Conservation (phyloP, 805 yeast species). For the Kluyveromyces wickerhamii region DNA sequence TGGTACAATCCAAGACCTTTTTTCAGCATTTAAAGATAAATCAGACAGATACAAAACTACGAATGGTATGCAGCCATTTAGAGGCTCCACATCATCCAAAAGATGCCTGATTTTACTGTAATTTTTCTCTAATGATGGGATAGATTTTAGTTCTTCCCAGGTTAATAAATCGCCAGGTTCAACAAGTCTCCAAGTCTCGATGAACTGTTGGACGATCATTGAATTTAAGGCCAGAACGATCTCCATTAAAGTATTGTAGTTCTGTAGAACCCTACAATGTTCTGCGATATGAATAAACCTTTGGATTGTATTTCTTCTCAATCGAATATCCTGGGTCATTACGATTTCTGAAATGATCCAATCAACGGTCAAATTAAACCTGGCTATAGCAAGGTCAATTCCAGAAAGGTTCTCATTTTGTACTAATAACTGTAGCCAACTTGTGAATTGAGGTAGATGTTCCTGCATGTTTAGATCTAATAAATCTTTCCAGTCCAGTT, state of each 20-base stretch:
- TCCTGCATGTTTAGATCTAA: slow-evolving; percentile 69
- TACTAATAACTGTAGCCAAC: slow-evolving; percentile 75
- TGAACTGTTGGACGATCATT: slow-evolving; percentile 47
- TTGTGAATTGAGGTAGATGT: slow-evolving; percentile 56
- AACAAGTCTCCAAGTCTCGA: slow-evolving; percentile 65
- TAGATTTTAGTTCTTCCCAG: slow-evolving; percentile 58
- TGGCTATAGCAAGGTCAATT: slow-evolving; percentile 67
- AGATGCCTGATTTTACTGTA: slow-evolving; percentile 53
- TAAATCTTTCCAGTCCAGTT: slow-evolving; percentile 87
- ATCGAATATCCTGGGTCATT: slow-evolving; percentile 50
- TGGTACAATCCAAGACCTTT: slow-evolving; percentile 27
- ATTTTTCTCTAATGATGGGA: slow-evolving; percentile 69
- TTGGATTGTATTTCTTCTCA: slow-evolving; percentile 66
- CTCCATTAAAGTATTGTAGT: slow-evolving; percentile 83
- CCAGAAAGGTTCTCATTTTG: slow-evolving; percentile 57
- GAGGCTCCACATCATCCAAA: slow-evolving; percentile 44
- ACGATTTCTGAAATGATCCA: slow-evolving; percentile 89
- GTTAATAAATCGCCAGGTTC: slow-evolving; percentile 64
- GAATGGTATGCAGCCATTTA: slow-evolving; percentile 83
- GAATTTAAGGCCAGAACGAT: slow-evolving; percentile 74
- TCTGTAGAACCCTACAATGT: slow-evolving; percentile 63
- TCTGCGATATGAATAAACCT: slow-evolving; percentile 82
- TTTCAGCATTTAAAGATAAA: slow-evolving; percentile 55
- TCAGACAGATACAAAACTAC: slow-evolving; percentile 82
- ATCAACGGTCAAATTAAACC: slow-evolving; percentile 83